Conservation (phyloP, 2,329 filamentous ascomycete genomes). For the Torrubiellomyces zombiae region DNA sequence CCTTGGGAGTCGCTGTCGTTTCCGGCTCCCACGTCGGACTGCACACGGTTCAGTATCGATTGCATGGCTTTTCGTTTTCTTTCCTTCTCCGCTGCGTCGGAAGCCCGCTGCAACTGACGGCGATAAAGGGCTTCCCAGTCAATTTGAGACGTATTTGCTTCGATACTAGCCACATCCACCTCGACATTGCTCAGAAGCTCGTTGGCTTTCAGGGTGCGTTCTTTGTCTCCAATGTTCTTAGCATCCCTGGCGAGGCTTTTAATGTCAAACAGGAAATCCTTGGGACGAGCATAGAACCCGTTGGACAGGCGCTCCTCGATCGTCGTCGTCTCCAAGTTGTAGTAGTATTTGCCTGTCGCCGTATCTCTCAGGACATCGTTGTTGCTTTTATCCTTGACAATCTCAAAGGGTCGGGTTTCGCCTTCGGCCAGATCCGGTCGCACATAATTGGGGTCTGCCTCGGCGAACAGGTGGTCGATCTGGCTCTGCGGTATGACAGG, state of each 20-base stretch:
- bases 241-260: conserved; percentile 73
- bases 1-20: conserved; percentile 39
- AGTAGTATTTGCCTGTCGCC: conserved; percentile 69
- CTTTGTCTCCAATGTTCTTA: conserved; percentile 63
- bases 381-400: conserved; percentile 63
- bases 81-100: conserved; percentile 40
- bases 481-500: conserved; percentile 58
- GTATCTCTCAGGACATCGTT: conserved; percentile 61
- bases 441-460: conserved; percentile 60
- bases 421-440: conserved; percentile 34
- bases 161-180: conserved; percentile 71
- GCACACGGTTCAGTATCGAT: conserved; percentile 30
- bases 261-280: conserved; percentile 81
- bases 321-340: conserved; percentile 82
- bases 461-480: conserved; percentile 71
- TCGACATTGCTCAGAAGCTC: conserved; percentile 88
- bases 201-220: conserved; percentile 71
- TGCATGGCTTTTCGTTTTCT: conserved; percentile 47
- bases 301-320: conserved; percentile 96
- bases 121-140: conserved; percentile 74
- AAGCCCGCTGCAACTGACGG: conserved; percentile 50
- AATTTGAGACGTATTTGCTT: conserved; percentile 46
- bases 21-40: conserved; percentile 31
- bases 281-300: conserved; percentile 82
- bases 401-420: conserved; percentile 59